A percentile compares a stretch with the other conserved stretches of the same genome.
Evolutionary conservation across 306 rosid genomes (phyloP).

Genomic region (Comarum palustre): DNA sequence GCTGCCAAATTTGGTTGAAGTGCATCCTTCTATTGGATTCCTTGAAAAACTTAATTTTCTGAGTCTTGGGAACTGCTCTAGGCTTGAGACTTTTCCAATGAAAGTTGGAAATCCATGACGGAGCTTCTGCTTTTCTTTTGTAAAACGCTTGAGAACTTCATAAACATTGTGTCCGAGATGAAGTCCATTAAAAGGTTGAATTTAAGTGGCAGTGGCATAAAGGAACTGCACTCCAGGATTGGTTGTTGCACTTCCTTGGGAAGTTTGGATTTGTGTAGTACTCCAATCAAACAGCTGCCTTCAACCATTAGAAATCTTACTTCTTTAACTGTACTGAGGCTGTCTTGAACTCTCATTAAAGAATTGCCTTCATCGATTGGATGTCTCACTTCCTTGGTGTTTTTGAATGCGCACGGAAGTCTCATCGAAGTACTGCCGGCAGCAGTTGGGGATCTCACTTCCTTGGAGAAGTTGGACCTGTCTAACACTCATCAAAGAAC

Average conservation of each 20-base stretch:
- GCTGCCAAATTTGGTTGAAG: not conserved
- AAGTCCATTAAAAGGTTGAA: not conserved
- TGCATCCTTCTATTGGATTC: not conserved
- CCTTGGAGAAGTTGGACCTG: fast-evolving
- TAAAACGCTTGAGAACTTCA: not conserved
- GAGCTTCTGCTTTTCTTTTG: not conserved
- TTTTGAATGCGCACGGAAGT: fast-evolving
- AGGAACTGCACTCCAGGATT: not conserved
- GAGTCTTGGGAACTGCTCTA: not conserved
- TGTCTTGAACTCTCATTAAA: not conserved
- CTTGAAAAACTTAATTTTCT: too few relatives aligned
- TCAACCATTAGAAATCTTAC: not conserved
- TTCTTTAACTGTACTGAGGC: not conserved
- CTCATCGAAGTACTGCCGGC: not conserved
- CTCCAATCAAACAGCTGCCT: not conserved
- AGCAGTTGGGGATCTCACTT: not conserved
- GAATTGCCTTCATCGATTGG: not conserved
- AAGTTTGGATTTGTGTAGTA: fast-evolving
- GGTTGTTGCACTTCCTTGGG: not conserved
- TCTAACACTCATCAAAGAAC: not conserved
- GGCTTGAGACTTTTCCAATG: not conserved
- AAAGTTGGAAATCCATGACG: not conserved
- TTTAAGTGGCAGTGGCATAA: not conserved
- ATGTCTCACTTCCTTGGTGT: not conserved
- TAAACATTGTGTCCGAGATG: not conserved